Evolutionary conservation across 2,329 filamentous ascomycete species (phyloP).

Genomic region (Metarhizium rileyi): DNA sequence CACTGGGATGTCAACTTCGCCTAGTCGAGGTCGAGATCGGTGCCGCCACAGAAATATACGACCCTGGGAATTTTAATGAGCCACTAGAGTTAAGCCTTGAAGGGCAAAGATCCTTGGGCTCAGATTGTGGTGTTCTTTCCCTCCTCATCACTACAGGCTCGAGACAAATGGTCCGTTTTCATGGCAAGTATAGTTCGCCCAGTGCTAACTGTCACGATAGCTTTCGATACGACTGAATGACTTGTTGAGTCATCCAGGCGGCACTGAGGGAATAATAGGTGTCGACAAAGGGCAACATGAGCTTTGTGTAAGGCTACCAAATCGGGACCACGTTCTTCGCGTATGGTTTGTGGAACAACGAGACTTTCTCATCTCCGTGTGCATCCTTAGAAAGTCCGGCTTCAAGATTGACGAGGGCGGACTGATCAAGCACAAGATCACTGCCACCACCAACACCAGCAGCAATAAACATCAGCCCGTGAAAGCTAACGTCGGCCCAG

Average conservation of each 20-base stretch:
- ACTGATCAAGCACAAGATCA: not conserved
- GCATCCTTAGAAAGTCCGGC: slow-evolving; percentile 21
- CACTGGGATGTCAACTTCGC: slow-evolving; percentile 5
- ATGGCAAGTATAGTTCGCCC: not conserved
- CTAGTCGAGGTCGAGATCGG: slow-evolving; percentile 5
- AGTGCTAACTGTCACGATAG: slow-evolving; percentile 3
- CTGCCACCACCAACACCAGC: slow-evolving; percentile 6
- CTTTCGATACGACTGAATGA: slow-evolving; percentile 7
- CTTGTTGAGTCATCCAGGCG: slow-evolving; percentile 2
- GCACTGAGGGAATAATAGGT: slow-evolving; percentile 8
- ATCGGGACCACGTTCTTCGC: slow-evolving; percentile 16
- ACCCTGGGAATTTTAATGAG: not conserved
- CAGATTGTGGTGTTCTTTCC: slow-evolving; percentile 3
- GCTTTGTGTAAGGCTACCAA: slow-evolving; percentile 17
- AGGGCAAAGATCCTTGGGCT: slow-evolving; percentile 3
- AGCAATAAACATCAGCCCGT: not conserved
- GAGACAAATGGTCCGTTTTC: slow-evolving; percentile 6
- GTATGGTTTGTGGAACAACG: slow-evolving; percentile 20
- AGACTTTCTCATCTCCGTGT: slow-evolving; percentile 23
- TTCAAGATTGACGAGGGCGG: slow-evolving; percentile 16
- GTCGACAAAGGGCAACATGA: slow-evolving; percentile 11
- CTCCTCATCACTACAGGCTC: slow-evolving; percentile 1
- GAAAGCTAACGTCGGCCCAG: not conserved
- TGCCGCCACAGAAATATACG: slow-evolving; percentile 1
- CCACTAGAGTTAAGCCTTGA: slow-evolving; percentile 6